phyloP scores from a whole-genome alignment of 2,329 filamentous ascomycete genomes.

The Neonectria sp. region DNA sequence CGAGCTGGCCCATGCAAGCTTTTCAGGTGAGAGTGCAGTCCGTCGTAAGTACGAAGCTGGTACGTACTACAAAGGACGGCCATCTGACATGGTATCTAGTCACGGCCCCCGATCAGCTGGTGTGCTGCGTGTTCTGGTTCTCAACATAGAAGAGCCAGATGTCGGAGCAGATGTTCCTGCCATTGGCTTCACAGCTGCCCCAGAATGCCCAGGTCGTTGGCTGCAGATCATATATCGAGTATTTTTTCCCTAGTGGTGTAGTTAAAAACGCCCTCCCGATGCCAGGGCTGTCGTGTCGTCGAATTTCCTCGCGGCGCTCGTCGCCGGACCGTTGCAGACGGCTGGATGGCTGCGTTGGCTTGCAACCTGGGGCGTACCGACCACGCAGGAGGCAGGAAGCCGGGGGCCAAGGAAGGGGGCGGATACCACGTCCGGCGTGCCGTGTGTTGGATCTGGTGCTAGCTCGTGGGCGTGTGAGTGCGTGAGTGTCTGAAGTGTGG shows the following conservation, averaged over 20 bases:
- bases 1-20: conserved; percentile 13
- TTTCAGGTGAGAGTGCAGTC: conserved; percentile 10
- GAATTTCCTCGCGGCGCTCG: conserved; percentile 14
- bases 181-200: neutral
- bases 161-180: neutral
- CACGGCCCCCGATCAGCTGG: neutral
- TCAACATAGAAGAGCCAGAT: neutral
- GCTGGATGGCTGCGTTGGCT: conserved; percentile 31
- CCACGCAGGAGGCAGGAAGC: conserved; percentile 19
- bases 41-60: neutral
- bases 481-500: neutral
- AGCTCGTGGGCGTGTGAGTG: conserved; percentile 16
- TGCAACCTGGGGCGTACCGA: conserved; percentile 19
- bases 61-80: neutral
- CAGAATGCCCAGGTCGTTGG: neutral
- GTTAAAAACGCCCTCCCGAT: conserved; percentile 13
- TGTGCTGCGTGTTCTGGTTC: neutral
- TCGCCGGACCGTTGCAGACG: conserved; percentile 32
- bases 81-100: neutral
- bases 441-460: conserved; percentile 24
- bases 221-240: neutral
- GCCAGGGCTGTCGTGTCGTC: neutral
- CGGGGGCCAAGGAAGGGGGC: conserved; percentile 22
- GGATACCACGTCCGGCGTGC: conserved; percentile 30
- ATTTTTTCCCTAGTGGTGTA: neutral